A percentile compares a stretch with the other conserved stretches of the same genome.
Evolutionary conservation across 176 grass and related monocot species (phyloP).

Genomic region (Neostapfia colusana): DNA sequence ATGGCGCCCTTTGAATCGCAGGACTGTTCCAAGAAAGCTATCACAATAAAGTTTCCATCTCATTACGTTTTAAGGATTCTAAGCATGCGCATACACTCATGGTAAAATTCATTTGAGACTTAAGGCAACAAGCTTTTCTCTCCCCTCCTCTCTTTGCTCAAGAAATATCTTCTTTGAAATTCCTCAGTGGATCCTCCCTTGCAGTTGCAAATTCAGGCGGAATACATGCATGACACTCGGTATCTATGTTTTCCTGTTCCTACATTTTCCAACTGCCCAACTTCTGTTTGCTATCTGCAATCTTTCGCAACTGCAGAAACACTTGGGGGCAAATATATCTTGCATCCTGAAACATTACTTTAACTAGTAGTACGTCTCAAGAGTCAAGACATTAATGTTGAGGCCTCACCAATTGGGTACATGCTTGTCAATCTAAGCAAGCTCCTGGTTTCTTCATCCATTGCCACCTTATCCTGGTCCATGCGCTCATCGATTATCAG

Average conservation of each 20-base stretch:
- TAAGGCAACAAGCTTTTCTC: background rate
- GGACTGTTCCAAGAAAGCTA: background rate
- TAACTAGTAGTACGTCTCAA: constrained; percentile 11
- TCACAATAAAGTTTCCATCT: background rate
- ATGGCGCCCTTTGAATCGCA: background rate
- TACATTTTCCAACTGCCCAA: background rate
- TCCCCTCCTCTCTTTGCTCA: background rate
- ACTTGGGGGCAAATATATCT: background rate
- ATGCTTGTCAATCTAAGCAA: constrained; percentile 58
- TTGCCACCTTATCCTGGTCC: constrained; percentile 57
- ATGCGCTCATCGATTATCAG: constrained; percentile 80
- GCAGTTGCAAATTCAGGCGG: background rate
- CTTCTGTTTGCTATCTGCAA: background rate
- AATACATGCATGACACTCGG: background rate
- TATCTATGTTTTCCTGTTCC: background rate
- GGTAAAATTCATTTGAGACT: background rate
- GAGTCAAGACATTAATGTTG: constrained; percentile 49
- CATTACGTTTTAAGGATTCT: background rate
- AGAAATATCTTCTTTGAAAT: background rate
- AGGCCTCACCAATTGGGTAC: constrained; percentile 56
- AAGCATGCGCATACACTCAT: background rate
- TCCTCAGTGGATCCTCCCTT: background rate
- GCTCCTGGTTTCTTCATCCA: constrained; percentile 57
- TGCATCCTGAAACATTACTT: constrained; percentile 12
- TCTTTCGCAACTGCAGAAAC: background rate